Percentiles rank a stretch among this genome's conserved stretches.
These are phyloP conservation scores for Dendrobium catenatum DNA, from an alignment of 106 monocot genomes.

Conservation along the genomic window DNA sequence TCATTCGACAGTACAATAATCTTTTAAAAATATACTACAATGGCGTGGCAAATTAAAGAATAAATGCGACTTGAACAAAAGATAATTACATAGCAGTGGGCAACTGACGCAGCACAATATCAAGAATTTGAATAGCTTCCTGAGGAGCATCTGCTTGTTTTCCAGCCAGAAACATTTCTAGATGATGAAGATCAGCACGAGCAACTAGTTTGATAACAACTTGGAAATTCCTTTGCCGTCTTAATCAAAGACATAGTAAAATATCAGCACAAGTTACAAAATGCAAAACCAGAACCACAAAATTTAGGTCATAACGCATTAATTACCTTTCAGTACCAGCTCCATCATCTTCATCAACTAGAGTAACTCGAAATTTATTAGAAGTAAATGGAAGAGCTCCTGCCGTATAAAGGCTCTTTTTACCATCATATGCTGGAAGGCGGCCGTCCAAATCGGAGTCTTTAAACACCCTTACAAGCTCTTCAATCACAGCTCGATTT, in stretches of 20 bases:
- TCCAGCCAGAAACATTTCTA: slow-evolving; percentile 32
- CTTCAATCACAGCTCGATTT: slow-evolving; percentile 78
- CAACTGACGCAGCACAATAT: slow-evolving; percentile 41
- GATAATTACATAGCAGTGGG: slow-evolving; percentile 20
- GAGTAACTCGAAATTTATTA: slow-evolving; percentile 54
- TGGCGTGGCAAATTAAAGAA: neutral
- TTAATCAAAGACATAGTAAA: neutral
- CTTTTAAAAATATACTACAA: neutral
- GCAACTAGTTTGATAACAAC: slow-evolving; percentile 41
- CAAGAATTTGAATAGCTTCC: slow-evolving; percentile 56
- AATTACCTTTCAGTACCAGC: slow-evolving; percentile 34
- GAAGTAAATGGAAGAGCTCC: slow-evolving; percentile 77
- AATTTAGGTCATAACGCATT: neutral
- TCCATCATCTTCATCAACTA: slow-evolving; percentile 69
- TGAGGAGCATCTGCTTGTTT: slow-evolving; percentile 33
- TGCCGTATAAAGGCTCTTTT: slow-evolving; percentile 90
- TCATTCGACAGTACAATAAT: neutral
- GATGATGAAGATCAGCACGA: slow-evolving; percentile 31
- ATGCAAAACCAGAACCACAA: neutral
- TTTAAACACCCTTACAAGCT: slow-evolving; percentile 53
- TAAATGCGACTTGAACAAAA: neutral
- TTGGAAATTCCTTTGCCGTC: slow-evolving; percentile 23
- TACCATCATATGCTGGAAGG: slow-evolving; percentile 87
- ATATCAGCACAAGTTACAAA: neutral
- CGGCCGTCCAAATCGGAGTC: slow-evolving; percentile 68